Evolutionary conservation across 176 grass and related monocot genomes (phyloP), one percentile per base, ranked within the genome.

Genomic region (Pontederia crassipes): DNA sequence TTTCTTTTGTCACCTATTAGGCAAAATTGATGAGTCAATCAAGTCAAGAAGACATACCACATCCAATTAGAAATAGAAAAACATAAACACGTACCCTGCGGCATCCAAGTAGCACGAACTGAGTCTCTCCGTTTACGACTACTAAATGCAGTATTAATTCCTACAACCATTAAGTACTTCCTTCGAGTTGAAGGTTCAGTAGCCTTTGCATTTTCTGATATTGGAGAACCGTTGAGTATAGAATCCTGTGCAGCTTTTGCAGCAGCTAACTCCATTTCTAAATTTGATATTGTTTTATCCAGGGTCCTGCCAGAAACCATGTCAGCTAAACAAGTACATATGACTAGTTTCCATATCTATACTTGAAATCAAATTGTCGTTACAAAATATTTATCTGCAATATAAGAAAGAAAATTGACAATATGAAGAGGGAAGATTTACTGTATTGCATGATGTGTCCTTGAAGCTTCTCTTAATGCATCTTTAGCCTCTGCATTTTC

Each of bases 21-120:
- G 9, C 13, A 54, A 11, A 52, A 52, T 59, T 51, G 65, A 66
- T 65, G 26, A 64, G 49, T 52, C 32, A 12, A 11, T 68, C 14
- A 48, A 59, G 53, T 8, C 46, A 27, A 61, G 45, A 28, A 75
- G 11, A 57, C 12, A 1, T 0, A 17, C 15, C 7, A 14, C 7
- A 4, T 15, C 0, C 28, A 61, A 54, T 15, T 18, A 72, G 10
- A 20, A 0, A 8, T 8, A 54, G 8, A 54, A 72, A 51, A n/a
- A 32, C 20, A 3, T 2, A 15, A 80, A 97, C 32, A 40, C 6
- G 32, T 40, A 40, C 92, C 92, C 83, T 78, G 83, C 78, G 92
- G 92, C 92, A 97, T 88, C 92, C 92, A 97, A 54, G 92, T 91
- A 72, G 83, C 83, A n/a, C 92, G 86, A 78, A 97, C 81, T 52